Percentiles rank a stretch among this genome's conserved stretches.
phyloP scores from a whole-genome alignment of 306 rosid species.

The Gillenia trifoliata region DNA sequence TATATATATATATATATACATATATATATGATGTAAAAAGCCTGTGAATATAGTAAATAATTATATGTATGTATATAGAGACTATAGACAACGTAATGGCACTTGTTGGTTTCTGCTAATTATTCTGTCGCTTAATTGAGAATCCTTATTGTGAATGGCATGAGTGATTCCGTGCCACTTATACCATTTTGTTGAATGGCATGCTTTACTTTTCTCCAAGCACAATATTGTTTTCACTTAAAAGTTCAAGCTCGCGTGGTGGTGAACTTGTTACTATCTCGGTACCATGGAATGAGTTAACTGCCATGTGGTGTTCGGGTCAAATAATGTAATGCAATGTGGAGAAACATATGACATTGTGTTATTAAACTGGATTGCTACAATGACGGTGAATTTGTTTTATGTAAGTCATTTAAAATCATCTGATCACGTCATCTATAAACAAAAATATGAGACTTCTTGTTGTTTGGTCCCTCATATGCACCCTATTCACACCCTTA shows the following conservation, averaged over 20 bases:
- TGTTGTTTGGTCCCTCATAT: no score
- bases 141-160: neutral
- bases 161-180: neutral
- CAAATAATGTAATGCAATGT: no score
- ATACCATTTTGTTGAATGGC: neutral
- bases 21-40: constrained; percentile 16
- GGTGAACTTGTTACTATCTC: no score
- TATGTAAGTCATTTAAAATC: no score
- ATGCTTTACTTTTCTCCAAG: neutral
- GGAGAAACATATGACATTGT: no score
- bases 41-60: constrained; percentile 26
- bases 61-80: neutral
- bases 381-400: no score
- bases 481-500: no score
- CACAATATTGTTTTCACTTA: neutral
- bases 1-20: neutral
- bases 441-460: no score
- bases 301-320: no score
- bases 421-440: no score
- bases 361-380: no score
- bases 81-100: constrained; percentile 12
- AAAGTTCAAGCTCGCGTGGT: neutral
- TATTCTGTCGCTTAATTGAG: neutral
- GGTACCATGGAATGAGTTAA: no score
- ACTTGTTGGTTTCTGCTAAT: neutral